Percentiles rank a stretch among this genome's conserved stretches.
Evolutionary conservation across 164 flowering plant genomes (phyloP).

Genomic region (Taxillus chinensis): DNA sequence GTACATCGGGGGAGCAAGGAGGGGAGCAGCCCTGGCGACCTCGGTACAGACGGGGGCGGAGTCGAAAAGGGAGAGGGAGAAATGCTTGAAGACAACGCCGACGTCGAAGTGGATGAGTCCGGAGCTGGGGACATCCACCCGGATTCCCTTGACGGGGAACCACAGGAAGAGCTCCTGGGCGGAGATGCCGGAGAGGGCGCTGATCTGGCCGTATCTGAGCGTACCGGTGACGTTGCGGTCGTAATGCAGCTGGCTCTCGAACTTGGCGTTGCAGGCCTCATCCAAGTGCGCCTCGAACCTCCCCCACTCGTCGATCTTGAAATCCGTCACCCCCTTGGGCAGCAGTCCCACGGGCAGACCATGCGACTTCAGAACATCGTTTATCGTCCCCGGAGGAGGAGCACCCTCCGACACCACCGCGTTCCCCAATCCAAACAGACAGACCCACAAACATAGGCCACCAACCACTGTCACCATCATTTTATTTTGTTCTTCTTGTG

Average conservation of each 20-base stretch:
- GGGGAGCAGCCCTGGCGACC: neutral
- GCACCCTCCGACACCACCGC: too few relatives aligned
- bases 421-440: too few relatives aligned
- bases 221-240: slow-evolving; percentile 28
- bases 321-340: slow-evolving; percentile 33
- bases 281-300: slow-evolving; percentile 28
- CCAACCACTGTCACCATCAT: too few relatives aligned
- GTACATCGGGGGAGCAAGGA: too few relatives aligned
- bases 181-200: slow-evolving; percentile 24
- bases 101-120: slow-evolving; percentile 39
- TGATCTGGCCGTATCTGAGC: slow-evolving; percentile 33
- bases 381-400: slow-evolving; percentile 9
- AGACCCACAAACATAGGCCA: too few relatives aligned
- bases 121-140: slow-evolving; percentile 39
- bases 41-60: slow-evolving; percentile 30
- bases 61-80: slow-evolving; percentile 36
- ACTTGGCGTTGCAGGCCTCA: slow-evolving; percentile 29
- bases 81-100: slow-evolving; percentile 32
- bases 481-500: too few relatives aligned
- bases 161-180: slow-evolving; percentile 40
- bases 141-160: slow-evolving; percentile 40
- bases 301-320: slow-evolving; percentile 20
- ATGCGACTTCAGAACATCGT: slow-evolving; percentile 22
- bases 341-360: slow-evolving; percentile 32
- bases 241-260: slow-evolving; percentile 31